Evolutionary conservation across 2,329 filamentous ascomycete species (phyloP).

Genomic region (Pseudogymnoascus sp.): DNA sequence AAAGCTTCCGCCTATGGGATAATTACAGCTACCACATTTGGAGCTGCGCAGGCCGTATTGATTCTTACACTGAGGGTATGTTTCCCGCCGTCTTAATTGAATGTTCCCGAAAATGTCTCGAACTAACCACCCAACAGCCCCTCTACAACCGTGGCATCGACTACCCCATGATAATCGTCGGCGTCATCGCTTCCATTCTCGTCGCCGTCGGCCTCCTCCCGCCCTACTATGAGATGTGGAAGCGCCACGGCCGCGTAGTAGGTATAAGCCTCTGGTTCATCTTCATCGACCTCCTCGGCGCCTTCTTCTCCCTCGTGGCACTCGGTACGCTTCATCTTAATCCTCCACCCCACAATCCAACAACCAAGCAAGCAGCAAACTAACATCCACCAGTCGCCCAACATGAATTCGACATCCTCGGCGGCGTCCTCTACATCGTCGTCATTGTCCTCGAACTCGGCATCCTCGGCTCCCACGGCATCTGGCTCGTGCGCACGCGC

Average conservation of each 20-base stretch:
- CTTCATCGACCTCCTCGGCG: slow-evolving; percentile 49
- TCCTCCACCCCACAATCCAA: neutral
- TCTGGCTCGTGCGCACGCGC: slow-evolving; percentile 50
- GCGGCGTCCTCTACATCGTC: slow-evolving; percentile 48
- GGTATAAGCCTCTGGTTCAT: slow-evolving; percentile 53
- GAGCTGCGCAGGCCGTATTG: slow-evolving; percentile 44
- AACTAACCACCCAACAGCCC: slow-evolving; percentile 31
- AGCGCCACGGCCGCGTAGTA: slow-evolving; percentile 50
- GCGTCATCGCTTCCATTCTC: slow-evolving; percentile 48
- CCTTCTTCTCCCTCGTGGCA: slow-evolving; percentile 55
- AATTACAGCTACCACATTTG: slow-evolving; percentile 37
- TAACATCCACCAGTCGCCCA: slow-evolving; percentile 41
- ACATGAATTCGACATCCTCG: slow-evolving; percentile 51
- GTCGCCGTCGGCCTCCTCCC: slow-evolving; percentile 48
- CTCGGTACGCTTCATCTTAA: slow-evolving; percentile 37
- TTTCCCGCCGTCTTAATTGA: no score
- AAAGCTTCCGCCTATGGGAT: slow-evolving; percentile 37
- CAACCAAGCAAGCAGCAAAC: neutral
- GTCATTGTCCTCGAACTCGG: slow-evolving; percentile 50
- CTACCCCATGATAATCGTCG: slow-evolving; percentile 47
- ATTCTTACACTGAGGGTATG: slow-evolving; percentile 47
- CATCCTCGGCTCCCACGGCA: slow-evolving; percentile 49
- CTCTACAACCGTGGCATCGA: slow-evolving; percentile 45
- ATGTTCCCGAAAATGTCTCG: slow-evolving; percentile 8
- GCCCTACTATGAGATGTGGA: slow-evolving; percentile 54